These are phyloP conservation scores for Plasmodium malariae DNA, from an alignment of 169 alveolate species.

Conservation along the genomic window DNA sequence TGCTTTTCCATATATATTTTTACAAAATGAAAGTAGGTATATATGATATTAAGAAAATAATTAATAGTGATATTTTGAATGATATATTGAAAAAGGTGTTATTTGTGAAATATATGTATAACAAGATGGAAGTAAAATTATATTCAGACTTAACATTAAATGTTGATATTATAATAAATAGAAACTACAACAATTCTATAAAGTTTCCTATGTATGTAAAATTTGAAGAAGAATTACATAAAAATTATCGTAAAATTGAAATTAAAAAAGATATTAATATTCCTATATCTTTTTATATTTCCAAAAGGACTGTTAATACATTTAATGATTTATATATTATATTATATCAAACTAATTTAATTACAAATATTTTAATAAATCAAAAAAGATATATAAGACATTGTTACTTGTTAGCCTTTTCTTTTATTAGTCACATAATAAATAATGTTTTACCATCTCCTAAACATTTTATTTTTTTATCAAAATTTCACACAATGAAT, in stretches of 20 bases:
- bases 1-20: slow-evolving; percentile 53
- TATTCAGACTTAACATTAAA: slow-evolving; percentile 38
- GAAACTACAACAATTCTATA: slow-evolving; percentile 40
- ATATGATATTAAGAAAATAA: slow-evolving; percentile 43
- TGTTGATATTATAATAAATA: slow-evolving; percentile 21
- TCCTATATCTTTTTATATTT: slow-evolving; percentile 64
- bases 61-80: slow-evolving; percentile 45
- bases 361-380: slow-evolving; percentile 70
- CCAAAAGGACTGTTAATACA: slow-evolving; percentile 19
- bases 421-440: slow-evolving; percentile 50
- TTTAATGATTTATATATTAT: slow-evolving; percentile 55
- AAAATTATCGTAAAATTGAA: slow-evolving; percentile 43
- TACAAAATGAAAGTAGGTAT: slow-evolving; percentile 62
- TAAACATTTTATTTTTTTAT: slow-evolving; percentile 49
- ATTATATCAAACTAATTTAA: slow-evolving; percentile 66
- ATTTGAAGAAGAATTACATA: slow-evolving; percentile 51
- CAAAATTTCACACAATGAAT: slow-evolving; percentile 24
- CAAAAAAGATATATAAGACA: slow-evolving; percentile 71
- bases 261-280: slow-evolving; percentile 70
- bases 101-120: slow-evolving; percentile 64
- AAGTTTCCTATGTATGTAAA: slow-evolving; percentile 56
- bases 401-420: slow-evolving; percentile 64
- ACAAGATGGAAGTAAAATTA: slow-evolving; percentile 33
- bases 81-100: slow-evolving; percentile 52
- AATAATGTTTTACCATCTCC: slow-evolving; percentile 62